phyloP scores from a whole-genome alignment of 1,284 basidiomycete genomes.

The Moesziomyces antarcticus region DNA sequence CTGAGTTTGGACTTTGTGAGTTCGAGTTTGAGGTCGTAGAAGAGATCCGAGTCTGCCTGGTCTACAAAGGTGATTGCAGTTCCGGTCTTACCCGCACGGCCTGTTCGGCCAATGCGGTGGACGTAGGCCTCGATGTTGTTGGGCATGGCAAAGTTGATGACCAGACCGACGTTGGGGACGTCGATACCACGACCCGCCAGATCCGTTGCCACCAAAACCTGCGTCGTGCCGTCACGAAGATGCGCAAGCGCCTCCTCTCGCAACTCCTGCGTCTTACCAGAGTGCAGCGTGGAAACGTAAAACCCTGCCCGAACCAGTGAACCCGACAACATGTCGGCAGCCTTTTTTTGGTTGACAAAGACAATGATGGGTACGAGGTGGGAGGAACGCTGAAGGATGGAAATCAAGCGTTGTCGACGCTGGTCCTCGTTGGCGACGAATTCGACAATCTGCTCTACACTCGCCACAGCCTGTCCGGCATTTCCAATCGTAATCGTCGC shows the following conservation, averaged over 20 bases:
- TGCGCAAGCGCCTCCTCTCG: conserved; percentile 90
- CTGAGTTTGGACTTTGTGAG: conserved; percentile 59
- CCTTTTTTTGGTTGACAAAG: conserved; percentile 99
- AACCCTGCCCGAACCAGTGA: conserved; percentile 88
- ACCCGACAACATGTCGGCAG: conserved; percentile 93
- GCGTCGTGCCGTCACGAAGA: conserved; percentile 84
- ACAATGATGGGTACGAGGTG: conserved; percentile 94
- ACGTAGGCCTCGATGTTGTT: conserved; percentile 95
- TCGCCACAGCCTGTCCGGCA: conserved; percentile 95
- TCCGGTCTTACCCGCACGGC: conserved; percentile 94
- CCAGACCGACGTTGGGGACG: conserved; percentile 92
- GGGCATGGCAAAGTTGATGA: conserved; percentile 98
- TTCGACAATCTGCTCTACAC: conserved; percentile 95
- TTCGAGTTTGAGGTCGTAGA: conserved; percentile 69
- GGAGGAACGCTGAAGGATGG: conserved; percentile 82
- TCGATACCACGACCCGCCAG: conserved; percentile 98
- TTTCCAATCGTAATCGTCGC: conserved; percentile 97
- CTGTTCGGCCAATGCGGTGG: conserved; percentile 96
- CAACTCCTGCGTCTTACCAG: conserved; percentile 96
- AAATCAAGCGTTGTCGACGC: conserved; percentile 88
- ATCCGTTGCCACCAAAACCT: conserved; percentile 92
- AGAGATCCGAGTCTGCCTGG: conserved; percentile 94
- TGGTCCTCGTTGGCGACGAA: conserved; percentile 92
- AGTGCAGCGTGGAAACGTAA: conserved; percentile 89
- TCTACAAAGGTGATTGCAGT: conserved; percentile 93